Evolutionary conservation across 2,329 filamentous ascomycete species (phyloP).

Genomic region (Juglanconis oblonga): DNA sequence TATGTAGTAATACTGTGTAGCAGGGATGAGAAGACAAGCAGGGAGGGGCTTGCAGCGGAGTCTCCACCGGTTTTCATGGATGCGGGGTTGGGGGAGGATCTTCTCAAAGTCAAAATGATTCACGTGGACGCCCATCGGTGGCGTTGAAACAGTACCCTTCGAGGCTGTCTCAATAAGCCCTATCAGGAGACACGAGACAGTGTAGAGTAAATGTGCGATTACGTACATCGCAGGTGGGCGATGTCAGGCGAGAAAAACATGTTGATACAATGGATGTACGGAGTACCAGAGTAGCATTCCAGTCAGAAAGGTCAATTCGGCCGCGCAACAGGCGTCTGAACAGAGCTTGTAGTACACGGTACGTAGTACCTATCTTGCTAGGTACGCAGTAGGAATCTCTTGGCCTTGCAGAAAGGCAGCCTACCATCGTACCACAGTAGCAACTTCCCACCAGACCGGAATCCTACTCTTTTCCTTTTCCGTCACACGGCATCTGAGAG

Average conservation of each 20-base stretch:
- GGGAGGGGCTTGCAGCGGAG: neutral
- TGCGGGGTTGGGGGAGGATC: neutral
- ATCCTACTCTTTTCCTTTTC: neutral
- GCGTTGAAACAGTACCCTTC: neutral
- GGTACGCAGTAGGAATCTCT: no score
- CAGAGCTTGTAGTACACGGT: no score
- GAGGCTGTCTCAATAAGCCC: neutral
- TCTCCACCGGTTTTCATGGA: neutral
- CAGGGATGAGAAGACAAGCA: neutral
- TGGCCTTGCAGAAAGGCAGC: no score
- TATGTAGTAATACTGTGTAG: no score
- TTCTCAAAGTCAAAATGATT: neutral
- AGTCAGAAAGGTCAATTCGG: neutral
- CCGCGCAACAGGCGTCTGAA: no score
- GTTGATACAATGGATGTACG: neutral
- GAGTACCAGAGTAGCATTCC: neutral
- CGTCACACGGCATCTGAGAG: neutral
- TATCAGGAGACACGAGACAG: neutral
- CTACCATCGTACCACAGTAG: neutral
- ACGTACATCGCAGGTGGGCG: neutral
- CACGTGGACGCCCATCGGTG: conserved; percentile 7
- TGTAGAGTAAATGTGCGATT: neutral
- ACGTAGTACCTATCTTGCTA: no score
- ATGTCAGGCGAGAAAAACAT: neutral
- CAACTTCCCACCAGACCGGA: neutral